A percentile compares a stretch with the other conserved stretches of the same genome.
Conservation (phyloP, 345 rosid genomes). For the Brassica cretica region DNA sequence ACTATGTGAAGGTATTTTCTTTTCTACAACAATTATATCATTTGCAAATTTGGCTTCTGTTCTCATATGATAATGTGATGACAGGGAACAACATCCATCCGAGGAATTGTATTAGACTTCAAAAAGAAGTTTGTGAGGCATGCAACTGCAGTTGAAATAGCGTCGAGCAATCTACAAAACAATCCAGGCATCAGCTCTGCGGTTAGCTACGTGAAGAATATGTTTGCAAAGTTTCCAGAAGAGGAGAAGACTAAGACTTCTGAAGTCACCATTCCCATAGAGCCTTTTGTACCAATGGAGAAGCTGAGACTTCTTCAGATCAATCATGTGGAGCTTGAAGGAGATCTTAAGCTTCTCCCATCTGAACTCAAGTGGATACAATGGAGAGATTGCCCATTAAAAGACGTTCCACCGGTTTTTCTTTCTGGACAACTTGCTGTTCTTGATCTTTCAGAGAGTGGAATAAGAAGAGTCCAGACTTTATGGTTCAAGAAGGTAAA, state of each 20-base stretch:
- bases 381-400: slow-evolving; percentile 60
- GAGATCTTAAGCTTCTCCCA: slow-evolving; percentile 52
- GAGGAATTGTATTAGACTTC: slow-evolving; percentile 49
- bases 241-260: slow-evolving; percentile 16
- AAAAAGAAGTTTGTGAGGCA: slow-evolving; percentile 23
- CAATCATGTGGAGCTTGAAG: slow-evolving; percentile 53
- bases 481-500: slow-evolving; percentile 26
- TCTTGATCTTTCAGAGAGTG: slow-evolving; percentile 30
- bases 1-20: slow-evolving; percentile 41
- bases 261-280: slow-evolving; percentile 33
- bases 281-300: slow-evolving; percentile 47
- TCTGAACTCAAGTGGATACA: slow-evolving; percentile 61
- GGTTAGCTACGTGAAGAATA: slow-evolving; percentile 29
- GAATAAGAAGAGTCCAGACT: slow-evolving; percentile 44
- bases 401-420: slow-evolving; percentile 48
- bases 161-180: not conserved
- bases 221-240: not conserved
- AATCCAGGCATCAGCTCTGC: slow-evolving; percentile 15
- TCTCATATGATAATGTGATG: not conserved
- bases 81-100: slow-evolving; percentile 48
- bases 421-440: slow-evolving; percentile 12
- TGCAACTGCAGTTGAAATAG: slow-evolving; percentile 5
- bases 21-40: not conserved
- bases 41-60: not conserved
- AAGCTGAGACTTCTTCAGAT: slow-evolving; percentile 65